These are phyloP conservation scores for Thielaviopsis ethacetica DNA, from an alignment of 2,329 filamentous ascomycete genomes.

Conservation along the genomic window DNA sequence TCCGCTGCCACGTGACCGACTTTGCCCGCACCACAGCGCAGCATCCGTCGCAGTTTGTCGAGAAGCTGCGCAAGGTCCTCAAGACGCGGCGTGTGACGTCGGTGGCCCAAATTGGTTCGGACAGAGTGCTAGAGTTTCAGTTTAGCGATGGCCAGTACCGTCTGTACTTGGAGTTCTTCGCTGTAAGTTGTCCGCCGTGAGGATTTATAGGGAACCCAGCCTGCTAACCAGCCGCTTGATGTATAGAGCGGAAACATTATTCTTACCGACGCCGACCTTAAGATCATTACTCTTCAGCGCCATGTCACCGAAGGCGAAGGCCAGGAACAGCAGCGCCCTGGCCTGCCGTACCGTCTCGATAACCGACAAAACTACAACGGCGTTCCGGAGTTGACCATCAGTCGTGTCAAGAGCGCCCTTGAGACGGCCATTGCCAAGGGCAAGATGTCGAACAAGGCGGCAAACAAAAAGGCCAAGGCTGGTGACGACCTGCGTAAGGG, in stretches of 20 bases:
- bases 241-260: constrained; percentile 70
- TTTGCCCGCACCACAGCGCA: constrained; percentile 78
- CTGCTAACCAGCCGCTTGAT: background rate
- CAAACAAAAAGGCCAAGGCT: constrained; percentile 50
- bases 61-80: constrained; percentile 69
- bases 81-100: constrained; percentile 73
- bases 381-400: constrained; percentile 56
- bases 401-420: constrained; percentile 54
- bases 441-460: constrained; percentile 25
- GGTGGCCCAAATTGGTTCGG: constrained; percentile 75
- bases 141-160: constrained; percentile 85
- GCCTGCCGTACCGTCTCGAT: constrained; percentile 62
- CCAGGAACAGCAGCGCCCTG: constrained; percentile 68
- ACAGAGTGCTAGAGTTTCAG: constrained; percentile 78
- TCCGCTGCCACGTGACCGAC: constrained; percentile 84
- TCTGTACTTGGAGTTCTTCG: constrained; percentile 89
- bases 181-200: constrained; percentile 23
- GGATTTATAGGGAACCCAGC: no score
- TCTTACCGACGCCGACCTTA: constrained; percentile 69
- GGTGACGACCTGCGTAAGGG: constrained; percentile 65
- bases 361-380: constrained; percentile 72
- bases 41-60: constrained; percentile 71
- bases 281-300: constrained; percentile 65
- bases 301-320: constrained; percentile 66
- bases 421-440: constrained; percentile 46